Evolutionary conservation across 31 red algal species (phyloP).

Genomic region (Porphyra umbilicalis): DNA sequence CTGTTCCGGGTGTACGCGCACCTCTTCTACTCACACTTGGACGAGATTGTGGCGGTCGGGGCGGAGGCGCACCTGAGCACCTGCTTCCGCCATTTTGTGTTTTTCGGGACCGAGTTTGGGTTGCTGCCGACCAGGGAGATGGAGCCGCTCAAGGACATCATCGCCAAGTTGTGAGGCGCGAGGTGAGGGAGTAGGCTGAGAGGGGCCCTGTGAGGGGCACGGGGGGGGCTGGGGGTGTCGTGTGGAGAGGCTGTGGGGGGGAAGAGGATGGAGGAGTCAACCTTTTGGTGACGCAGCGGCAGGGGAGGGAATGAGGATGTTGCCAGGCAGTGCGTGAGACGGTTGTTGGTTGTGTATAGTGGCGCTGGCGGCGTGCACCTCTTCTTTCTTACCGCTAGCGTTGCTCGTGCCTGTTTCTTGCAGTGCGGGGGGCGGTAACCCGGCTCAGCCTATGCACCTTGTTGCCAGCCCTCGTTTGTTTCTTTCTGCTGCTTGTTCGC

Average conservation of each 20-base stretch:
- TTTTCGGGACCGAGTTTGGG: constrained; percentile 82
- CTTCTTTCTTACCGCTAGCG: no score
- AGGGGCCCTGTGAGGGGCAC: neutral
- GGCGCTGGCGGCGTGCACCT: no score
- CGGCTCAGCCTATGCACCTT: no score
- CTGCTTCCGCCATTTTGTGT: constrained; percentile 96
- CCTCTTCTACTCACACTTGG: constrained; percentile 91
- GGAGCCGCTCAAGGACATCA: constrained; percentile 51
- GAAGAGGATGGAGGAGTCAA: neutral
- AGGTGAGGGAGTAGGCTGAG: neutral
- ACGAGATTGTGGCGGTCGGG: constrained; percentile 74
- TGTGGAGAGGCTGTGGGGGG: neutral
- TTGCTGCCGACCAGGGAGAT: constrained; percentile 83
- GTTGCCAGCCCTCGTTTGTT: no score
- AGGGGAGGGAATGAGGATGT: neutral
- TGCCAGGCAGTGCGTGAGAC: neutral
- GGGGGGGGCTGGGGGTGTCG: neutral
- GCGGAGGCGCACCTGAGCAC: constrained; percentile 94
- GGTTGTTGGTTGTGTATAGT: no score
- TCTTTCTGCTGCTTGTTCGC: no score
- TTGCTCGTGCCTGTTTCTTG: no score
- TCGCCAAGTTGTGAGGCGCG: neutral
- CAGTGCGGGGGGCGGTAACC: no score
- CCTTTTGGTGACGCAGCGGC: neutral
- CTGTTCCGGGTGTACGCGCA: constrained; percentile 93